Base-by-base conservation (phyloP, 169 alveolate species). In the Plasmodium gallinaceum region DNA sequence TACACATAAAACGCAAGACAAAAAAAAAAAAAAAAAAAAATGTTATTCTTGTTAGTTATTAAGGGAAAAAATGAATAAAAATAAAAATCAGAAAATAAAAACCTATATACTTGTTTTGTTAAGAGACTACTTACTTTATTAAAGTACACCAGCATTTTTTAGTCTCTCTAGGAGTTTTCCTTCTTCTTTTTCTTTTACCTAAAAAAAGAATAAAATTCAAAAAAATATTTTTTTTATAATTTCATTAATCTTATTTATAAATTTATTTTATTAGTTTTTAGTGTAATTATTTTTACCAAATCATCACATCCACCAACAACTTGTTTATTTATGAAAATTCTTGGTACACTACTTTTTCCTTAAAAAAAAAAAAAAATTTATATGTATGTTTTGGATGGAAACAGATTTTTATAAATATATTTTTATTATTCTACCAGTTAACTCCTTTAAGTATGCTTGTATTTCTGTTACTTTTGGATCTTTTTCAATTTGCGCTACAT, bases 281-380 rank as follows among this genome's bases (percentile, higher is more conserved):
- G 0, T 26, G 20, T 48, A 22, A 54, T 2, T 57, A 14, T 32
- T 42, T 75, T 76, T 76, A 76, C 88, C 66, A 76, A 76, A 71
- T 76, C 88, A 66, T 76, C 88, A 76, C 88, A 76, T 66, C 88
- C 88, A 0, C 88, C 88, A n/a, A 76, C 88, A 76, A 62, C 5
- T 12, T 76, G 75, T 66, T 76, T 76, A 65, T 76, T 76, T n/a
- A 76, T 76, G 39, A 76, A 76, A 61, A 76, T 76, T 68, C 88
- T 66, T 22, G 88, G 88, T 32, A 76, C 88, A 39, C 74, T 57
- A 52, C 88, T 76, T 68, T 76, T 76, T 62, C 88, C 88, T 76
- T 7, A 42, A 74, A 43, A 7, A 64, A 64, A 24, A 14, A 48
- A 74, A 43, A 16, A 68, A 37, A n/a, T 20, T 12, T 3, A 18